Conservation (phyloP, 148 eudicot species). For the Fallopia convolvulus region DNA sequence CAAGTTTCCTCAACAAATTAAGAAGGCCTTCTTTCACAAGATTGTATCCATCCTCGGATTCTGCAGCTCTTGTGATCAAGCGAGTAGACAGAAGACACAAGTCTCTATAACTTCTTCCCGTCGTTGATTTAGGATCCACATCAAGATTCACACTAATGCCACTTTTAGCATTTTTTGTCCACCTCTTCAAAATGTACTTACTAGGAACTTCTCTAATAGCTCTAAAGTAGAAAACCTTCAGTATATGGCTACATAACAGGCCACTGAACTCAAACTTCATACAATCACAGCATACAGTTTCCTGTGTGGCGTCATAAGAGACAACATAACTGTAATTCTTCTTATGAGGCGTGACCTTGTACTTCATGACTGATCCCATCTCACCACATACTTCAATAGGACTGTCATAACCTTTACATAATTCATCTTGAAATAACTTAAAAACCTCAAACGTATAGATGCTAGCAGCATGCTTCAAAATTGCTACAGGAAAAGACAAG, state of each 20-base stretch:
- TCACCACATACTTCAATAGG: not conserved
- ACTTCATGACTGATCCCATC: not conserved
- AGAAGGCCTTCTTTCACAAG: conserved; percentile 2
- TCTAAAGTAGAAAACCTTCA: conserved; percentile 81
- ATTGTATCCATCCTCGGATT: not conserved
- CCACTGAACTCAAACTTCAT: conserved; percentile 85
- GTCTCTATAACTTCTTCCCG: not conserved
- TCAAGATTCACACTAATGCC: not conserved
- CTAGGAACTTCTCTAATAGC: conserved; percentile 73
- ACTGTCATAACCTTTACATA: not conserved
- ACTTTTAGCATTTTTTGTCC: conserved; percentile 79
- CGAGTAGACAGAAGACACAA: not conserved
- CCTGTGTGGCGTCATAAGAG: not conserved
- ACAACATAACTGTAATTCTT: not conserved
- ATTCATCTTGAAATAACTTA: conserved; percentile 35
- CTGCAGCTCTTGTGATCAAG: conserved; percentile 3
- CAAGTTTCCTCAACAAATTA: not conserved
- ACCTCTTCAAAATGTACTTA: conserved; percentile 78
- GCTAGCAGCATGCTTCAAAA: conserved; percentile 59
- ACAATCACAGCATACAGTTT: conserved; percentile 48
- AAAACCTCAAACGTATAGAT: conserved; percentile 59
- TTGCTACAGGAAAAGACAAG: conserved; percentile 57
- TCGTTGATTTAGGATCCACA: not conserved
- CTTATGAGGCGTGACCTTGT: conserved; percentile 5
- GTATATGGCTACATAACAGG: conserved; percentile 74